These are phyloP conservation scores for Kwoniella europaea DNA, from an alignment of 768 basidiomycete species.

Conservation along the genomic window DNA sequence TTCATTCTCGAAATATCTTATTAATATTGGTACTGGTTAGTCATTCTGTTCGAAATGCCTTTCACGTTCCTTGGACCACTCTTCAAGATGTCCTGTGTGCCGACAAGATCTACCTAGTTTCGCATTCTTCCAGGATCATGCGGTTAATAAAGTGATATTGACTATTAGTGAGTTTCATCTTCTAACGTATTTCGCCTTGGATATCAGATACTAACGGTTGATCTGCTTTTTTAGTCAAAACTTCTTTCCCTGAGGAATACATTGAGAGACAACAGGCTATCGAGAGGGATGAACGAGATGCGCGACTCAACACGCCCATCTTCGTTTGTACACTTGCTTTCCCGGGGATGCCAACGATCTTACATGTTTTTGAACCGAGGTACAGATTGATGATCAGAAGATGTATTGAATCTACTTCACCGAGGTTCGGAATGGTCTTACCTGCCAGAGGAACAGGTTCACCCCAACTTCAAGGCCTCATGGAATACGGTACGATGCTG, in stretches of 20 bases:
- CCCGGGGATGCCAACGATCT: conserved; percentile 83
- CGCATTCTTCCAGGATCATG: conserved; percentile 78
- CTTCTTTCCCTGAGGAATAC: conserved; percentile 71
- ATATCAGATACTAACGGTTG: conserved; percentile 25
- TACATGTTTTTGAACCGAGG: conserved; percentile 94
- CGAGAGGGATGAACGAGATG: conserved; percentile 75
- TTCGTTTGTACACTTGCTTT: conserved; percentile 89
- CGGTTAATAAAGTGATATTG: conserved; percentile 73
- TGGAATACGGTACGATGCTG: conserved; percentile 91
- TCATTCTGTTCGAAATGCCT: conserved; percentile 91
- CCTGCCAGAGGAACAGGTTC: conserved; percentile 62
- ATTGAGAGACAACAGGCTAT: conserved; percentile 69
- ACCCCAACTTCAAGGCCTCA: conserved; percentile 61
- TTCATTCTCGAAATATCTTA: conserved; percentile 1
- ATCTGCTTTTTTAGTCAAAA: conserved; percentile 63
- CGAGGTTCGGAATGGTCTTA: conserved; percentile 94
- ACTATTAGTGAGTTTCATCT: conserved; percentile 66
- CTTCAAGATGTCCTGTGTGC: conserved; percentile 80
- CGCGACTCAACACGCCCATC: conserved; percentile 83
- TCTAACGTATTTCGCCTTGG: conserved; percentile 14
- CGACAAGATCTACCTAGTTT: conserved; percentile 75
- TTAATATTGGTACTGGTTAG: conserved; percentile 58
- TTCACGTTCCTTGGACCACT: conserved; percentile 87
- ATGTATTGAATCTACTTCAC: conserved; percentile 76
- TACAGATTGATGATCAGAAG: conserved; percentile 96